phyloP scores from a whole-genome alignment of 768 basidiomycete species.

The Boletus speciosus region DNA sequence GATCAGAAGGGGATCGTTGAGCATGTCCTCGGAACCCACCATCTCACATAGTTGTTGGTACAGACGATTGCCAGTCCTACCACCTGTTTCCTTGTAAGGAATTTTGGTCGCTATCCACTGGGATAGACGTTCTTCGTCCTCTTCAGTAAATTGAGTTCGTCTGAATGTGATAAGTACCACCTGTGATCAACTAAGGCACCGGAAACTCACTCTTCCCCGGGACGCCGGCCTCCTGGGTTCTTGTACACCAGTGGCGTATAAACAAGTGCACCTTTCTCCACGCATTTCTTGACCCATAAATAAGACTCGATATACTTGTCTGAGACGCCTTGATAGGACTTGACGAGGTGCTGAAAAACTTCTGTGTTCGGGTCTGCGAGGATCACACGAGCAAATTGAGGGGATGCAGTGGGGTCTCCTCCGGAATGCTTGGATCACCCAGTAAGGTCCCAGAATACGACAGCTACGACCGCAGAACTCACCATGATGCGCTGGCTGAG shows the following conservation, averaged over 20 bases:
- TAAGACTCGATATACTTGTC: slow-evolving; percentile 79
- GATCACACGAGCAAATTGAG: slow-evolving; percentile 71
- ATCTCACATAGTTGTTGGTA: slow-evolving; percentile 80
- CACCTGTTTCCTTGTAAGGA: slow-evolving; percentile 78
- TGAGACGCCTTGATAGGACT: slow-evolving; percentile 63
- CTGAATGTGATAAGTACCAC: slow-evolving; percentile 34
- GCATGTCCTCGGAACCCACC: slow-evolving; percentile 36
- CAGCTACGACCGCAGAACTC: slow-evolving; percentile 13
- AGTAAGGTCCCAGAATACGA: background rate
- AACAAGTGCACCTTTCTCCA: slow-evolving; percentile 59
- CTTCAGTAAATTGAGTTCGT: slow-evolving; percentile 72
- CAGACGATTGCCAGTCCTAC: slow-evolving; percentile 75
- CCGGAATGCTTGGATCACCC: slow-evolving; percentile 63
- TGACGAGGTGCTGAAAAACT: slow-evolving; percentile 69
- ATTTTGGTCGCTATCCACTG: slow-evolving; percentile 81
- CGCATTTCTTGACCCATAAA: slow-evolving; percentile 81
- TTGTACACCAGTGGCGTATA: slow-evolving; percentile 80
- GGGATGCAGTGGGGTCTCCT: slow-evolving; percentile 68
- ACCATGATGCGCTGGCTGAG: slow-evolving; percentile 73
- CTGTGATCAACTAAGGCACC: background rate
- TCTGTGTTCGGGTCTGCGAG: slow-evolving; percentile 79
- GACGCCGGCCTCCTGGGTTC: slow-evolving; percentile 76
- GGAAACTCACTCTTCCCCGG: slow-evolving; percentile 70
- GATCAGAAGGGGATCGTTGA: background rate
- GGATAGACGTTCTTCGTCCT: slow-evolving; percentile 73